These are phyloP conservation scores for Rubroboletus satanas DNA, from an alignment of 768 basidiomycete species.

Conservation along the genomic window DNA sequence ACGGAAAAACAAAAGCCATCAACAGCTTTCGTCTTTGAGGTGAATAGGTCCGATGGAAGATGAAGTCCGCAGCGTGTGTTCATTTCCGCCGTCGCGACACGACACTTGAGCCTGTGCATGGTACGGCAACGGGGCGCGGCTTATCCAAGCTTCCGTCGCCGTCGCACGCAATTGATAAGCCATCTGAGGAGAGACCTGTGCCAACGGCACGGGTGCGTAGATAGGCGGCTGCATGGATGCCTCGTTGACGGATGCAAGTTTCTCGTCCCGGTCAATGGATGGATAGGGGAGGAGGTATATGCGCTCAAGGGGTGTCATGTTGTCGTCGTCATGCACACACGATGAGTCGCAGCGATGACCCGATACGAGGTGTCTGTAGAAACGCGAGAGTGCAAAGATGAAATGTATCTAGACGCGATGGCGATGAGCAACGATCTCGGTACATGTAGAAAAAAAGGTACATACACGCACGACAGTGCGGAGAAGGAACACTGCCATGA, in stretches of 20 bases:
- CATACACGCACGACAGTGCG: slow-evolving; percentile 65
- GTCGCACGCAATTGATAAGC: slow-evolving; percentile 48
- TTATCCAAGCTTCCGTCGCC: slow-evolving; percentile 69
- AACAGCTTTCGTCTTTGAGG: slow-evolving; percentile 12
- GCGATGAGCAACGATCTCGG: not conserved
- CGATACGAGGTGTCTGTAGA: slow-evolving; percentile 55
- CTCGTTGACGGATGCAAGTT: slow-evolving; percentile 1
- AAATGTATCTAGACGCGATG: slow-evolving; percentile 58
- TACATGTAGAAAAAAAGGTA: slow-evolving; percentile 5
- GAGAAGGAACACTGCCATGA: slow-evolving; percentile 56
- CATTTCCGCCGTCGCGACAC: slow-evolving; percentile 1
- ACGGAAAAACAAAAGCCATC: not conserved
- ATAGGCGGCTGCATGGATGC: slow-evolving; percentile 27
- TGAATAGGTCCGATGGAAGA: slow-evolving; percentile 20
- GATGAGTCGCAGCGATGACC: slow-evolving; percentile 23
- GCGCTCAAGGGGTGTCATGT: slow-evolving; percentile 43
- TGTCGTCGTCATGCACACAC: slow-evolving; percentile 18
- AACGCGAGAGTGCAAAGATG: slow-evolving; percentile 65
- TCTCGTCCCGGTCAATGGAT: slow-evolving; percentile 8
- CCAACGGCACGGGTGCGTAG: slow-evolving; percentile 69
- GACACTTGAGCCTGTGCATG: not conserved
- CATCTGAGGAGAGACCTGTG: slow-evolving; percentile 49
- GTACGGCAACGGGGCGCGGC: slow-evolving; percentile 10
- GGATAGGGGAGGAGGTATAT: slow-evolving; percentile 56
- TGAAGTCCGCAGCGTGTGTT: not conserved